Conservation (phyloP, 2,329 filamentous ascomycete genomes). For the Phialocephala sp. region DNA sequence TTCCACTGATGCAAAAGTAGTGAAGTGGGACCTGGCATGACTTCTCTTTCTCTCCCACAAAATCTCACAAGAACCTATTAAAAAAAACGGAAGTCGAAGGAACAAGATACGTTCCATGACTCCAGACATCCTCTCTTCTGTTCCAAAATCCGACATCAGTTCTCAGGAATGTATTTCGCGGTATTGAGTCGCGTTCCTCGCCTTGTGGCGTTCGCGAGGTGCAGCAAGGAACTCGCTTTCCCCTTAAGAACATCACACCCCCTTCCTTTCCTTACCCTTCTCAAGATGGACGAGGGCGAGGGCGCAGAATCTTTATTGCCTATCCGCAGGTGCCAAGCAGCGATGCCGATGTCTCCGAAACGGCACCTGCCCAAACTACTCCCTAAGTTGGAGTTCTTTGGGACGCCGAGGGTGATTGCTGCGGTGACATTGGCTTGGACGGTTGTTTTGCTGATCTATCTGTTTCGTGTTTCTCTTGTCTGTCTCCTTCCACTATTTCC, state of each 20-base stretch:
- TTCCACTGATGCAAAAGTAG: constrained; percentile 2
- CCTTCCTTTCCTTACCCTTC: not conserved
- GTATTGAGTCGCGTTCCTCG: not conserved
- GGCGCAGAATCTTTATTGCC: not conserved
- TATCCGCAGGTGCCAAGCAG: no score
- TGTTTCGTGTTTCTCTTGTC: not conserved
- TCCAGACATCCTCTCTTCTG: not conserved
- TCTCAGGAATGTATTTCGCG: not conserved
- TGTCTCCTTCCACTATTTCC: not conserved
- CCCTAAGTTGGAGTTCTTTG: not conserved
- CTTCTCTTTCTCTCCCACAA: not conserved
- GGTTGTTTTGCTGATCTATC: not conserved
- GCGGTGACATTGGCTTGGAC: not conserved
- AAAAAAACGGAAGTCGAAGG: not conserved
- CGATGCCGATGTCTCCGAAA: not conserved
- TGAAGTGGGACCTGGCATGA: not conserved
- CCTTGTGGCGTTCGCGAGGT: not conserved
- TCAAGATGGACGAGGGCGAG: not conserved
- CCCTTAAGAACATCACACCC: not conserved
- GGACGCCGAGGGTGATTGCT: not conserved
- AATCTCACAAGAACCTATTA: not conserved
- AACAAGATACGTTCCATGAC: not conserved
- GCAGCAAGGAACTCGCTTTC: not conserved
- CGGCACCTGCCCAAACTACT: not conserved
- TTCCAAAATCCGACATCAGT: not conserved